Evolutionary conservation across 257 asterid species (phyloP).

Genomic region (Henckelia pumila): DNA sequence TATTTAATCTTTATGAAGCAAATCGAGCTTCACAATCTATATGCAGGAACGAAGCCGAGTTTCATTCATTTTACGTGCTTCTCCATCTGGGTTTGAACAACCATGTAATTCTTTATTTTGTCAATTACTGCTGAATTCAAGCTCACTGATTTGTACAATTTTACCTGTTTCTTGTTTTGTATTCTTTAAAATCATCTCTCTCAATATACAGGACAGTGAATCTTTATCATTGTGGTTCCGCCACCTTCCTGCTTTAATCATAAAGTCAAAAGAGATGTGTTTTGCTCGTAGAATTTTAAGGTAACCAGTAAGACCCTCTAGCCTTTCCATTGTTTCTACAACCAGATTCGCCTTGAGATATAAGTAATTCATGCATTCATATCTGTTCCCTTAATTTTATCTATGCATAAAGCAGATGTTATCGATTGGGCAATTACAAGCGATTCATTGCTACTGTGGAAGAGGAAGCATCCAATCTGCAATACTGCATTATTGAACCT

Average conservation of each 20-base stretch:
- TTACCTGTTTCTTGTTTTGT: slow-evolving; percentile 18
- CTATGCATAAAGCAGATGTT: slow-evolving; percentile 43
- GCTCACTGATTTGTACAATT: neutral
- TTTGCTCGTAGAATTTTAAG: slow-evolving; percentile 77
- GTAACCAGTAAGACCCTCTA: slow-evolving; percentile 31
- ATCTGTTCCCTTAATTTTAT: slow-evolving; percentile 16
- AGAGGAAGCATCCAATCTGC: slow-evolving; percentile 79
- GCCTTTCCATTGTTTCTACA: neutral
- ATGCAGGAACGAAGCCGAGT: slow-evolving; percentile 68
- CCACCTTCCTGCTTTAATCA: slow-evolving; percentile 46
- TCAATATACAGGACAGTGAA: slow-evolving; percentile 50
- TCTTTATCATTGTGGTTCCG: slow-evolving; percentile 79
- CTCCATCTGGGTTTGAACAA: slow-evolving; percentile 69
- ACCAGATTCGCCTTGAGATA: slow-evolving; percentile 1
- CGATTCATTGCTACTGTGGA: slow-evolving; percentile 54
- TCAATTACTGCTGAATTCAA: slow-evolving; percentile 3
- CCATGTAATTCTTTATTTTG: slow-evolving; percentile 43
- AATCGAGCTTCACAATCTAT: slow-evolving; percentile 45
- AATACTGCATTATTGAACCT: slow-evolving; percentile 81
- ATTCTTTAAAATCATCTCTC: slow-evolving; percentile 14
- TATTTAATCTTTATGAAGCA: slow-evolving; percentile 62
- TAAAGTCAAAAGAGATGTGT: slow-evolving; percentile 70
- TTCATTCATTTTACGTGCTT: slow-evolving; percentile 69
- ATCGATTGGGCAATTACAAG: slow-evolving; percentile 71
- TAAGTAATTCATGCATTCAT: slow-evolving; percentile 5